phyloP scores from a whole-genome alignment of 306 rosid species.

The Rosa persica region DNA sequence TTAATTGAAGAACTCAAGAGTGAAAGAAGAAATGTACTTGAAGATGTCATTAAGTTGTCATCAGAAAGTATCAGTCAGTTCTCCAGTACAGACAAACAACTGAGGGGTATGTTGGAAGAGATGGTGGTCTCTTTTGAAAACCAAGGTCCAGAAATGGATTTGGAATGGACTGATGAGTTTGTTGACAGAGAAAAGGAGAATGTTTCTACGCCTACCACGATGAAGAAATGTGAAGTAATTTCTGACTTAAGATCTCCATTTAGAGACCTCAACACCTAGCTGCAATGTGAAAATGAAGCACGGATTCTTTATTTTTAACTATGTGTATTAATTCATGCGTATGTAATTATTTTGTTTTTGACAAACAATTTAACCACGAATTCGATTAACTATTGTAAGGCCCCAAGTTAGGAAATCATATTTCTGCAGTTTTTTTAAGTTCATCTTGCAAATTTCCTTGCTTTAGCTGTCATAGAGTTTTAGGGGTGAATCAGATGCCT shows the following conservation, averaged over 20 bases:
- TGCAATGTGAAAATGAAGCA: slow-evolving; percentile 10
- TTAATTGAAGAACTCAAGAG: slow-evolving; percentile 49
- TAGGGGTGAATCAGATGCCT: not conserved
- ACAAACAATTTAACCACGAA: not conserved
- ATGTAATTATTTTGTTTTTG: not conserved
- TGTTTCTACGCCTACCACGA: slow-evolving; percentile 29
- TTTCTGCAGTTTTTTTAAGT: not conserved
- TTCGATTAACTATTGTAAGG: not conserved
- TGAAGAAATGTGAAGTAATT: slow-evolving; percentile 47
- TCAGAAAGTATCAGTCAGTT: slow-evolving; percentile 55
- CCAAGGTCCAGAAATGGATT: slow-evolving; percentile 28
- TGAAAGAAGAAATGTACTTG: slow-evolving; percentile 55
- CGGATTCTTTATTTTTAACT: slow-evolving; percentile 4
- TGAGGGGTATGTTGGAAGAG: slow-evolving; percentile 46
- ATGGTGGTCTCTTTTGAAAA: slow-evolving; percentile 43
- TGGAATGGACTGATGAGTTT: slow-evolving; percentile 34
- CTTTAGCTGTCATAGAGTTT: not conserved
- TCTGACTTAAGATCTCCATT: slow-evolving; percentile 57
- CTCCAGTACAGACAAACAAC: slow-evolving; percentile 42
- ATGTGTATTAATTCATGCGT: slow-evolving; percentile 2
- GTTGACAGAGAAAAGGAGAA: slow-evolving; percentile 43
- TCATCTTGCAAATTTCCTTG: not conserved
- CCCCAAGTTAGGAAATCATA: not conserved
- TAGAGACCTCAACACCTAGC: slow-evolving; percentile 56
- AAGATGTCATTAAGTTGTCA: slow-evolving; percentile 53